Base-by-base conservation (phyloP, 352 stramenopile genomes). In the Pythium periplocum region DNA sequence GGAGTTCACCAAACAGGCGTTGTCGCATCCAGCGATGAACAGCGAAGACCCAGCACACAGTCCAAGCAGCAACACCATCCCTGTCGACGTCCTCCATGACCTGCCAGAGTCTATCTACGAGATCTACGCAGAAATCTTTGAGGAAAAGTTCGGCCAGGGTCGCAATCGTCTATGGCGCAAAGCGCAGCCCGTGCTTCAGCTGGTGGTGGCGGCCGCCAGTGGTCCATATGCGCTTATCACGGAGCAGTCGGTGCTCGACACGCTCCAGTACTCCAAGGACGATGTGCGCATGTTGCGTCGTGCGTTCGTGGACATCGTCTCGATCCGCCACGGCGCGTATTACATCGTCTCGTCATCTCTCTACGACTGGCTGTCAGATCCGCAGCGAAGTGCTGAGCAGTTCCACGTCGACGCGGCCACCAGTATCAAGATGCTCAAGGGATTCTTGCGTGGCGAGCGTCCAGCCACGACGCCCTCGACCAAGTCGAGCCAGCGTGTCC, bases 51-150 rank as follows among this genome's bases (percentile, higher is more conserved):
- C 50, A 2, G 59, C 17, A 26, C 17, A 26, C 17, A 26, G 17
- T 26, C 17, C 17, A 26, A 26, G 17, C 17, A 26, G 57, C 10
- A 75, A 68, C 1, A 57, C 55, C 12, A 72, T 92, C 39, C 68
- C 77, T 0, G 66, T 93, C 2, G 73, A 71, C 7, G 71, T 92
- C 6, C 64, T 91, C 4, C 59, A 87, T 12, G 79, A 94, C 32
- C 62, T 94, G 35, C 84, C 84, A 2, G 71, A 92, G 61, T 83
- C 79, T 11, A 60, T 94, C 33, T 86, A 81, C 59, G 84, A 90
- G 43, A 94, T 94, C 51, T 92, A 86, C 52, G 71, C 74, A 2
- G 78, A 90, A 59, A 91, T 94, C 41, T 94, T 94, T 45, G 78
- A 94, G 48, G 84, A 94, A 58, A 94, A 94, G 64, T 94, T 92